Evolutionary conservation across 169 alveolate genomes (phyloP).

Genomic region (Cryptosporidium felis): DNA sequence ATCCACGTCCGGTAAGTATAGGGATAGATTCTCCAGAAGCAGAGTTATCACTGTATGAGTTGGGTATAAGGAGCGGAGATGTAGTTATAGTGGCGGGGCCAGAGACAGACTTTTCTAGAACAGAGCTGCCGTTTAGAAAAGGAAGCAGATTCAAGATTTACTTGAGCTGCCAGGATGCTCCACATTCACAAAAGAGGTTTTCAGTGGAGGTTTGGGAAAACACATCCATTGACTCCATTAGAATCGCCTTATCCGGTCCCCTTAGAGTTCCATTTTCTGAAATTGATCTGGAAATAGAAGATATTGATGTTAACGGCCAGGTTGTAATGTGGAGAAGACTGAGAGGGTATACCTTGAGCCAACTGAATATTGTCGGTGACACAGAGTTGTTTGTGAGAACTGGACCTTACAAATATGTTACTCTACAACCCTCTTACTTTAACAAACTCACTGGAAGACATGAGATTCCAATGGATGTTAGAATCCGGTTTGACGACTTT

Average conservation of each 20-base stretch:
- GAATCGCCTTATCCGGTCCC: constrained; percentile 53
- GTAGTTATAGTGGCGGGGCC: constrained; percentile 64
- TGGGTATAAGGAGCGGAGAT: constrained; percentile 58
- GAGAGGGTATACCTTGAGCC: constrained; percentile 62
- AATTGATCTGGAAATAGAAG: constrained; percentile 61
- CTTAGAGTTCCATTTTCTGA: constrained; percentile 61
- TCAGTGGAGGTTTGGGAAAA: constrained; percentile 63
- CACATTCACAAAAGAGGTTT: constrained; percentile 65
- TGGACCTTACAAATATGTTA: constrained; percentile 55
- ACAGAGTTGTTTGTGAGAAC: constrained; percentile 68
- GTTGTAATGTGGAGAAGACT: constrained; percentile 72
- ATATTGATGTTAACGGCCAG: constrained; percentile 64
- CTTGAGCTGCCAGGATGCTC: constrained; percentile 54
- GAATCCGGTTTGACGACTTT: constrained; percentile 64
- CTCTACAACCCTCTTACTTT: constrained; percentile 65
- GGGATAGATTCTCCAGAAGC: constrained; percentile 69
- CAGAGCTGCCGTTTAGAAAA: constrained; percentile 50
- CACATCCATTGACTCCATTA: constrained; percentile 53
- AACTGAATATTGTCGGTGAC: constrained; percentile 36
- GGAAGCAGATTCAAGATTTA: constrained; percentile 51
- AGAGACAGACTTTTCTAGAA: constrained; percentile 55
- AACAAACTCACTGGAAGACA: constrained; percentile 52
- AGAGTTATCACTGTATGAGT: constrained; percentile 33
- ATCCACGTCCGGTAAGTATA: constrained; percentile 20
- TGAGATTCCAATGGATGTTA: constrained; percentile 62